Evolutionary conservation across 2,329 filamentous ascomycete species (phyloP), one percentile per base, ranked within the genome.

Genomic region (Eurotiales sp.): DNA sequence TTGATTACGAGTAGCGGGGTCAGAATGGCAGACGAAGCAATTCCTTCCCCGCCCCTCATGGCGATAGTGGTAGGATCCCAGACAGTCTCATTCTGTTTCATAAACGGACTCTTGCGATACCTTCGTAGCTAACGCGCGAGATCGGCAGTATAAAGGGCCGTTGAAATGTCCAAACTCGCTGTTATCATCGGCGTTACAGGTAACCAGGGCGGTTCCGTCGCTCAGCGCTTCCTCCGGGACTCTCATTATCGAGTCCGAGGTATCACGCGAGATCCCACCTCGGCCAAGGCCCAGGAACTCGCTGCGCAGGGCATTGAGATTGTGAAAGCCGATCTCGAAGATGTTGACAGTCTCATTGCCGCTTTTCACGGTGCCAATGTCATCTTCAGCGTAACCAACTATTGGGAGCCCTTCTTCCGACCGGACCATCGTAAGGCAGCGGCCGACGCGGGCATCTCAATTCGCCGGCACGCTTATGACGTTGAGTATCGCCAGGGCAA

Each of bases 181-280:
- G 77, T 76, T 41, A 72, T 84, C 11, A 78, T 84, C 58, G 81
- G 81, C 21, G 77, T 80, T 37, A 84, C 81, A 19, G 80, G 82
- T 53, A 75, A 77, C 52, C 82, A 86, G 66, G 83, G 82, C 44
- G 77, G 78, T 54, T 79, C 78, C 7, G 72, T 84, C 42, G 75
- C 80, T 43, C 62, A 68, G 21, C 58, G 61, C 36, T 61, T 79
- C 17, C 69, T 78, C 8, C 56, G 62, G 21, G 66, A 71, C 59
- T 63, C 75, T 0, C 63, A 72, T 37, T 83, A 75, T 70, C 61
- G 68, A 7, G 69, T 85, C 37, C 78, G 81, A 27, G 82, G 72
- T 40, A 70, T 85, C 23, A 82, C 81, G 2, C 78, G 82, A 45
- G 70, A 81, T 53, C 56, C 67, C 3, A 61, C 64, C 14, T 75